Percentiles rank a stretch among this genome's conserved stretches.
phyloP scores from a whole-genome alignment of 1,139 yeast genomes.

The Pichia kudriavzevii region DNA sequence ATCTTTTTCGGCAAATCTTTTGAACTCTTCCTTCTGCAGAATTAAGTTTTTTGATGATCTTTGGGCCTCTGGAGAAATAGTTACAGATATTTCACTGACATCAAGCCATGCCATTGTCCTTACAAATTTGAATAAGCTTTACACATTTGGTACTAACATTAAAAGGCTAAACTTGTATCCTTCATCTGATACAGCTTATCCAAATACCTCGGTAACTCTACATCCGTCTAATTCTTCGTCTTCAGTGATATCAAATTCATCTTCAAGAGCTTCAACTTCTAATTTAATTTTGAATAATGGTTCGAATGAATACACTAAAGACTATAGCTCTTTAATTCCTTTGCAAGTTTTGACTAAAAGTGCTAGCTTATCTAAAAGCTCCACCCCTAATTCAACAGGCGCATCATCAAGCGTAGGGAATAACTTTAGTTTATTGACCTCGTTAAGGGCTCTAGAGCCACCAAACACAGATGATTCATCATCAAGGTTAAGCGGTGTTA shows the following conservation, averaged over 20 bases:
- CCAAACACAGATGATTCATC: no score
- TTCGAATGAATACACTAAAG: slow-evolving; percentile 17
- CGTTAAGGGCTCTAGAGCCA: no score
- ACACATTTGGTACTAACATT: slow-evolving; percentile 56
- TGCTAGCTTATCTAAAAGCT: no score
- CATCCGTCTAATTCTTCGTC: slow-evolving; percentile 1
- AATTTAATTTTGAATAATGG: no score
- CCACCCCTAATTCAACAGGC: background rate
- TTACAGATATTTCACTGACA: slow-evolving; percentile 45
- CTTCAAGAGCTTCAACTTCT: background rate
- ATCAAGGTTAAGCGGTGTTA: slow-evolving; percentile 51
- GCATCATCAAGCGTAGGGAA: background rate
- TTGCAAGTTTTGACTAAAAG: slow-evolving; percentile 30
- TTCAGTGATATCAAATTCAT: background rate
- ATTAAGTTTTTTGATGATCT: slow-evolving; percentile 24
- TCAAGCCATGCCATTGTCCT: slow-evolving; percentile 61
- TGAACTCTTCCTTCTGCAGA: slow-evolving; percentile 14
- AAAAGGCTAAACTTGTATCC: slow-evolving; percentile 9
- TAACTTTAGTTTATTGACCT: slow-evolving; percentile 8
- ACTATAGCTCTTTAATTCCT: slow-evolving; percentile 41
- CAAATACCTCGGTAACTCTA: no score
- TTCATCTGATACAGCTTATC: no score
- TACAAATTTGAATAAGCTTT: slow-evolving; percentile 45
- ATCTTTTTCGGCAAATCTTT: slow-evolving; percentile 13
- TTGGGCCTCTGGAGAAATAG: slow-evolving; percentile 23